phyloP scores from a whole-genome alignment of 345 rosid genomes.

The Reutealis trisperma region DNA sequence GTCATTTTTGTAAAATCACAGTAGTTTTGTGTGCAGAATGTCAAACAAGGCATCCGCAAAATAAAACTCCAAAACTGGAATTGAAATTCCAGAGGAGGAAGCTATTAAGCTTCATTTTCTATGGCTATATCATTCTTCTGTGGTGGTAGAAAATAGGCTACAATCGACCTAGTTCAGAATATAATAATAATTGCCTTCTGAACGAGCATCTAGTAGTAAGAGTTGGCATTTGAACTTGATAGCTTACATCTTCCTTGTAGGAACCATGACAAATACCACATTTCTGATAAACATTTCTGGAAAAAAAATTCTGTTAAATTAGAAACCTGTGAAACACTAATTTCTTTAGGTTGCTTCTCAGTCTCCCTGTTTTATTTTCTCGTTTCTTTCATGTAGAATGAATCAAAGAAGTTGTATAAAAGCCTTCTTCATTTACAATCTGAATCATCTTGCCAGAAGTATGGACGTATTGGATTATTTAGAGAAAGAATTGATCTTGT shows the following conservation, averaged over 20 bases:
- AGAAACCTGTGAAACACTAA: background rate
- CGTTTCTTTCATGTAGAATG: slow-evolving; percentile 40
- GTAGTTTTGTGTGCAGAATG: background rate
- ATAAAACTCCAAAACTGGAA: background rate
- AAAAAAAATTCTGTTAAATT: too few relatives aligned
- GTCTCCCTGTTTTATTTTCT: background rate
- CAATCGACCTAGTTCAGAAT: background rate
- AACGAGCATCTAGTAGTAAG: background rate
- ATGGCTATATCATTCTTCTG: background rate
- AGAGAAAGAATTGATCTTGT: slow-evolving; percentile 54
- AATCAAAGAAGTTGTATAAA: slow-evolving; percentile 55
- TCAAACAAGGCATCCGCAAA: background rate
- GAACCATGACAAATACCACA: background rate
- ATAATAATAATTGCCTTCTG: background rate
- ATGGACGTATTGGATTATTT: slow-evolving; percentile 45
- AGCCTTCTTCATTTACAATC: slow-evolving; percentile 50
- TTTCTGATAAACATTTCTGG: background rate
- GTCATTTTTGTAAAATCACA: background rate
- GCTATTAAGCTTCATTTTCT: background rate
- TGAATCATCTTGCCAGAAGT: slow-evolving; percentile 43
- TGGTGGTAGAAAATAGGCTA: background rate
- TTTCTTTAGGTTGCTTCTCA: slow-evolving; percentile 6
- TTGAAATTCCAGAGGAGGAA: background rate
- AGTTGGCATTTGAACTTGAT: background rate
- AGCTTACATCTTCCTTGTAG: background rate